phyloP scores from a whole-genome alignment of 1,284 basidiomycete species.

The Neolentinus lepideus region DNA sequence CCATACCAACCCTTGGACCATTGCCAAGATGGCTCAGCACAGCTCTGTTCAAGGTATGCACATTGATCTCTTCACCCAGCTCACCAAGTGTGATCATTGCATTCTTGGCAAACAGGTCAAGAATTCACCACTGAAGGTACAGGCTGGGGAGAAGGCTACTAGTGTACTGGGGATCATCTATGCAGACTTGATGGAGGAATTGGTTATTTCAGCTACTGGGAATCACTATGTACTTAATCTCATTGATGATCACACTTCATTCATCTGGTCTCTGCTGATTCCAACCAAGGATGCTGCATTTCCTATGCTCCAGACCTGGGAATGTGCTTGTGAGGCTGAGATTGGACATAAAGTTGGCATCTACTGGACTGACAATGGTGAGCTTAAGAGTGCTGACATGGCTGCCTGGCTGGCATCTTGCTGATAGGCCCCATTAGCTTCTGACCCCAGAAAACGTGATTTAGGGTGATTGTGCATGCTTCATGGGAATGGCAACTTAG shows the following conservation, averaged over 20 bases:
- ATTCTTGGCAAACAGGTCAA: constrained; percentile 8
- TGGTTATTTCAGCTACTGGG: constrained; percentile 3
- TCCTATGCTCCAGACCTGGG: background rate
- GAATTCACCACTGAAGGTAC: constrained; percentile 6
- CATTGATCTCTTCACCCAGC: constrained; percentile 6
- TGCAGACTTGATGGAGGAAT: constrained; percentile 5
- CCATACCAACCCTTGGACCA: constrained; percentile 6
- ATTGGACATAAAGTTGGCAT: background rate
- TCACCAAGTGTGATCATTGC: constrained; percentile 8
- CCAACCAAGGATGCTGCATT: background rate
- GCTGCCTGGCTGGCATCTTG: background rate
- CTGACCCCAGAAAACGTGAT: too few species aligned
- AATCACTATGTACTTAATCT: constrained; percentile 7
- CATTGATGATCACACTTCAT: constrained; percentile 7
- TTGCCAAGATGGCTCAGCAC: constrained; percentile 3
- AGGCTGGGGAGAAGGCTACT: constrained; percentile 5
- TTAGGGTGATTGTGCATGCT: too few species aligned
- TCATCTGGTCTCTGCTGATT: constrained; percentile 4
- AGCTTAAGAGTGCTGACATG: background rate
- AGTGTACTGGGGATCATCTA: constrained; percentile 2
- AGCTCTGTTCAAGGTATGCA: constrained; percentile 7
- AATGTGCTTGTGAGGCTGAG: background rate
- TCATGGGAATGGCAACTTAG: too few species aligned
- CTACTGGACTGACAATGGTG: background rate
- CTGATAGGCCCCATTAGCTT: too few species aligned